phyloP scores from a whole-genome alignment of 768 basidiomycete genomes.

The Leccinum truebloodii region DNA sequence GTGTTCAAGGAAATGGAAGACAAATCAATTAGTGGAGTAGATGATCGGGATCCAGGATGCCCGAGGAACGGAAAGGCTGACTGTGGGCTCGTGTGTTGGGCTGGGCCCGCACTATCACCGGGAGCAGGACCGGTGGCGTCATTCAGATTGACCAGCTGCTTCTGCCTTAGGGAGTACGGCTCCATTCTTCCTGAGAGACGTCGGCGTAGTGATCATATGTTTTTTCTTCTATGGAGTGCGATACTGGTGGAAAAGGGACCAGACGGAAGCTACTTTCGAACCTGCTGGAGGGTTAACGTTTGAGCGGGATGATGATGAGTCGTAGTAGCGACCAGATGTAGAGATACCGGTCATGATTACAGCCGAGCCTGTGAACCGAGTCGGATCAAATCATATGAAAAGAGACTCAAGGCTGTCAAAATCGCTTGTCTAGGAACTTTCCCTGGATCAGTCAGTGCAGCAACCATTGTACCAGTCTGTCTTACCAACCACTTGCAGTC shows the following conservation, averaged over 20 bases:
- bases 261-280: conserved; percentile 86
- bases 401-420: conserved; percentile 2
- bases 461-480: conserved; percentile 8
- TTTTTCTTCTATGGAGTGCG: conserved; percentile 74
- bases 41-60: conserved; percentile 76
- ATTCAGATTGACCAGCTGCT: conserved; percentile 84
- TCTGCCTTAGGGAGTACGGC: conserved; percentile 80
- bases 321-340: too few relatives aligned
- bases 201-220: conserved; percentile 63
- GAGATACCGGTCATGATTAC: too few relatives aligned
- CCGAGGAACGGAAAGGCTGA: conserved; percentile 63
- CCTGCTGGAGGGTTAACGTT: conserved; percentile 72
- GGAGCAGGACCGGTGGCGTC: conserved; percentile 79
- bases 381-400: conserved; percentile 34
- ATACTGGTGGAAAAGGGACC: conserved; percentile 69
- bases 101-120: conserved; percentile 78
- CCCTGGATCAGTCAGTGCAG: neutral
- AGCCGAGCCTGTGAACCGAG: neutral
- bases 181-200: conserved; percentile 60
- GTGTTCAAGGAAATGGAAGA: conserved; percentile 62
- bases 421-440: conserved; percentile 29
- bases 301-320: conserved; percentile 39
- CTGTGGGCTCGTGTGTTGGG: conserved; percentile 66
- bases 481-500: conserved; percentile 9
- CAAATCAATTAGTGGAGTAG: conserved; percentile 44